Base-by-base conservation (phyloP, 2,329 filamentous ascomycete genomes). In the Escovopsis weberi region DNA sequence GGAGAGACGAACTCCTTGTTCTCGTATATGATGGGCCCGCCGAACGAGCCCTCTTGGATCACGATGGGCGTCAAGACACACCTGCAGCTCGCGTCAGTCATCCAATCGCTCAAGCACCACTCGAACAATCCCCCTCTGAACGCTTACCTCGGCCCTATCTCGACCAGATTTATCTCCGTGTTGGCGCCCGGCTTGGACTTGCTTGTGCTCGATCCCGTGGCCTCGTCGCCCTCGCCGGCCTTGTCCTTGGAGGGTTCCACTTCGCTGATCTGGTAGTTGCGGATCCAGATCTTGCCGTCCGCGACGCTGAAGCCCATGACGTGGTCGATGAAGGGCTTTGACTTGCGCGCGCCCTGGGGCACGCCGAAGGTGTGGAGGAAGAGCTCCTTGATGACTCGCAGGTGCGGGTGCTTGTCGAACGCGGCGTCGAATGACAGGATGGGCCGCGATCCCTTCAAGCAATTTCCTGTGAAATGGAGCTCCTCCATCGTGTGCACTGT, bases 1-100 rank as follows among this genome's bases (percentile, higher is more conserved):
- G 91, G 91, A 51, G 83, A 91, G 42, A 98, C 85, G 55, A 94
- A 98, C 61, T 94, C 82, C 71, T 86, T 91, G 69, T 96, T 96
- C 70, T 96, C 86, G 66, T 94, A 98, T 57, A 98, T 93, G 50
- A 96, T 86, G 3, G 91, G 89, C 0, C 91, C 91, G 42, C 89
- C 89, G 53, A 98, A 96, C 47, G 84, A 88, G 37, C 86, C 87
- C 60, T 98, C 91, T 53, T 94, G 79, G 51, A 96, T 94, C 44
- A 96, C 80, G 50, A 95, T 95, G 1, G 91, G 89, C 26, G 87
- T 95, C 40, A 95, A 69, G 28, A 95, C 87, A 52, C 95, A 89
- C 38, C 91, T 32, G 28, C 28, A 11, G 11, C 8, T 9, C 11
- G 8, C 28, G 28, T 32, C 28, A 32, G 28, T 11, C 8, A 32